A percentile compares a stretch with the other conserved stretches of the same genome.
These are phyloP conservation scores for Solanum rostratum DNA, from an alignment of 257 asterid genomes.

Conservation along the genomic window DNA sequence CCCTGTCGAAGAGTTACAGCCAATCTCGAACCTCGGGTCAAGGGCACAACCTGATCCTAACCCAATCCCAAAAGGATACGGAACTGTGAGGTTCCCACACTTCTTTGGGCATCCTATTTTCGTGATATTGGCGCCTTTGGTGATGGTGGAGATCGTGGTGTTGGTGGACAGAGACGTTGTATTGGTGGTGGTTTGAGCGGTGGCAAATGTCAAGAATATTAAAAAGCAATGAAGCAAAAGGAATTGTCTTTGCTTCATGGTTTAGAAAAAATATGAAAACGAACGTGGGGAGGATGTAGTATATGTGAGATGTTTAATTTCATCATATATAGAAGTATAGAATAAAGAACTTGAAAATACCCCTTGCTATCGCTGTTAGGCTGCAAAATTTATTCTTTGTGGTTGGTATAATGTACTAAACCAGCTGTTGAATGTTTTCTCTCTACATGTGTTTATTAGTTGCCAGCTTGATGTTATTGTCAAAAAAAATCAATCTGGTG, in stretches of 20 bases:
- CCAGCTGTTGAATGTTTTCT: too few relatives aligned
- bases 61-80: constrained; percentile 32
- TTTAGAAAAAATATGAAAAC: not conserved
- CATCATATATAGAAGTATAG: not conserved
- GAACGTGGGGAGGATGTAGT: not conserved
- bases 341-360: not conserved
- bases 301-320: not conserved
- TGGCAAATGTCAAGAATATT: constrained; percentile 6
- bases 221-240: not conserved
- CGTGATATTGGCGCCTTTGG: constrained; percentile 16
- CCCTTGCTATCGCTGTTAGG: not conserved
- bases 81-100: constrained; percentile 30
- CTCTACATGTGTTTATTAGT: not conserved
- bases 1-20: constrained; percentile 31
- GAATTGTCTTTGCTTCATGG: not conserved
- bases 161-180: constrained; percentile 4
- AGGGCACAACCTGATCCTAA: constrained; percentile 24
- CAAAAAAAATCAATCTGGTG: not conserved
- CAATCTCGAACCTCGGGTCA: constrained; percentile 13
- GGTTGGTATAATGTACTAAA: not conserved
- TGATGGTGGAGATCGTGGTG: not conserved
- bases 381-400: not conserved
- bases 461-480: not conserved
- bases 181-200: constrained; percentile 19
- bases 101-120: constrained; percentile 24